These are phyloP conservation scores for Adansonia digitata DNA, from an alignment of 345 rosid species.

Conservation along the genomic window DNA sequence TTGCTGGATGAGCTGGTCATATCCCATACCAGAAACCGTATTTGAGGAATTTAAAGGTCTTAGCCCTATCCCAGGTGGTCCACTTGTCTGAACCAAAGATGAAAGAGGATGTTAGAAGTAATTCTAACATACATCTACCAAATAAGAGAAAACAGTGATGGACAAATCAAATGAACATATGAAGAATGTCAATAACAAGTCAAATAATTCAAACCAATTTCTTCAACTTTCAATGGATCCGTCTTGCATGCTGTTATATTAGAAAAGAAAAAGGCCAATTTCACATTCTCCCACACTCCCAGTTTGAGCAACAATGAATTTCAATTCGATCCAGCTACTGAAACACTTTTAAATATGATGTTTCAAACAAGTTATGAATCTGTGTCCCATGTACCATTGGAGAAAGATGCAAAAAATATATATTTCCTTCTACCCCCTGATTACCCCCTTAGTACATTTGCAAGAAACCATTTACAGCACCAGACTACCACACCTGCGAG, in stretches of 20 bases:
- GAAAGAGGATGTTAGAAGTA: background rate
- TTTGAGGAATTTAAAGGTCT: constrained; percentile 83
- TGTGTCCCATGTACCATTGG: background rate
- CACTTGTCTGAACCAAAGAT: constrained; percentile 53
- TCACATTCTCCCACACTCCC: background rate
- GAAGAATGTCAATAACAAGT: background rate
- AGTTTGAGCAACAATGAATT: background rate
- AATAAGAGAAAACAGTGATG: background rate
- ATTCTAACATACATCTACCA: background rate
- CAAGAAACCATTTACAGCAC: constrained; percentile 22
- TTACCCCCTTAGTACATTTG: constrained; percentile 8
- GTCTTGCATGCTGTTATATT: background rate
- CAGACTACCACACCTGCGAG: constrained; percentile 64
- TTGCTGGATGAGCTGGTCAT: constrained; percentile 85
- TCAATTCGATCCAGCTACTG: background rate
- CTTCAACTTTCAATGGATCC: background rate
- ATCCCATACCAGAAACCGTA: constrained; percentile 61
- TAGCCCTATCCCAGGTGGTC: constrained; percentile 80
- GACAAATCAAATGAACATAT: background rate
- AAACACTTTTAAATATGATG: background rate
- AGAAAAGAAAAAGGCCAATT: background rate
- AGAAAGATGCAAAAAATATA: background rate
- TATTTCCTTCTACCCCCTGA: constrained; percentile 1
- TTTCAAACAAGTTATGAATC: background rate
- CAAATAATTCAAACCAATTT: background rate